Percentiles rank a stretch among this genome's conserved stretches.
Conservation (phyloP, 1,139 yeast genomes). For the Debaryomyces sp. region DNA sequence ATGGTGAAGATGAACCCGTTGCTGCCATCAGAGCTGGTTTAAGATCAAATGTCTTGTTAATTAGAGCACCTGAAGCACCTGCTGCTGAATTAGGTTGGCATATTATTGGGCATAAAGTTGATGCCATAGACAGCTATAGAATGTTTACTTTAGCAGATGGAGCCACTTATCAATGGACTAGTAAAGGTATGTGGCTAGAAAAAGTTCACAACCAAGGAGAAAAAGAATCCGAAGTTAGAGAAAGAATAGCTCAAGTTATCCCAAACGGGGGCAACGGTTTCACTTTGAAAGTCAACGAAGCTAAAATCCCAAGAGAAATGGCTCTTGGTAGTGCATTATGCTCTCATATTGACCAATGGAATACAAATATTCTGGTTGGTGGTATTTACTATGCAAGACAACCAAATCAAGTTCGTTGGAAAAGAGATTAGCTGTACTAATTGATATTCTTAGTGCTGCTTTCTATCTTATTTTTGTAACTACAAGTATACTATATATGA, state of each 20-base stretch:
- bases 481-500: neutral
- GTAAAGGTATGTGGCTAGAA: slow-evolving; percentile 59
- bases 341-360: slow-evolving; percentile 69
- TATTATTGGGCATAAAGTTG: slow-evolving; percentile 57
- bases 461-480: neutral
- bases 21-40: slow-evolving; percentile 63
- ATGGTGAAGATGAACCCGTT: slow-evolving; percentile 57
- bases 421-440: slow-evolving; percentile 43
- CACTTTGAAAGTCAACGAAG: slow-evolving; percentile 54
- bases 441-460: neutral
- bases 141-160: slow-evolving; percentile 63
- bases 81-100: slow-evolving; percentile 67
- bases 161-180: slow-evolving; percentile 64
- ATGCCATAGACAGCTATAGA: slow-evolving; percentile 61
- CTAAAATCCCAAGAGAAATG: slow-evolving; percentile 55
- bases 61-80: slow-evolving; percentile 50
- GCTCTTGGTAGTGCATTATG: slow-evolving; percentile 62
- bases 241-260: slow-evolving; percentile 56
- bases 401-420: slow-evolving; percentile 57
- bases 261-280: slow-evolving; percentile 55
- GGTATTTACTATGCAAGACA: slow-evolving; percentile 62
- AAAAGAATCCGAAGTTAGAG: slow-evolving; percentile 63
- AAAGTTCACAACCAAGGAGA: slow-evolving; percentile 58
- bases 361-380: slow-evolving; percentile 58
- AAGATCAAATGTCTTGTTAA: slow-evolving; percentile 57